Conservation (phyloP, 805 yeast genomes). For the Yamadazyma insecticola region DNA sequence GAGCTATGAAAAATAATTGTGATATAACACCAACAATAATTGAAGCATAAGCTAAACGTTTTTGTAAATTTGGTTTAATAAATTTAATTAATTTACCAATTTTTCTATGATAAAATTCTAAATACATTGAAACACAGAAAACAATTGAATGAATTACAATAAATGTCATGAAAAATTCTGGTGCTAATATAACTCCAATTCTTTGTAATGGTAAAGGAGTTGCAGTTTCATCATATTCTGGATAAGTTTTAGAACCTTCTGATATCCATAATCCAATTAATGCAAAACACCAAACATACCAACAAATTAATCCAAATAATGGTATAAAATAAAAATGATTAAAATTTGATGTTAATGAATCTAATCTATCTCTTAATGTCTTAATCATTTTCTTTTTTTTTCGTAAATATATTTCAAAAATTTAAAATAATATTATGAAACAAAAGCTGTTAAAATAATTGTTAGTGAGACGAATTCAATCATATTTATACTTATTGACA, state of each 20-base stretch:
- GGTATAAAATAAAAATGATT: conserved; percentile 23
- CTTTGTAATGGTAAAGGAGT: conserved; percentile 21
- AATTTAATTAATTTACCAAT: conserved; percentile 26
- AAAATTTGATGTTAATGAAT: no score
- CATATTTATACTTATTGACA: no score
- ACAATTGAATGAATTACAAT: conserved; percentile 18
- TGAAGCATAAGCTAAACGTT: conserved; percentile 20
- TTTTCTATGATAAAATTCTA: conserved; percentile 24
- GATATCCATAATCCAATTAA: conserved; percentile 18
- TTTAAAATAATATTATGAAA: no score
- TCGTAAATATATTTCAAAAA: no score
- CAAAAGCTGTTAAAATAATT: no score
- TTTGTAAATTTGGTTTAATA: conserved; percentile 19
- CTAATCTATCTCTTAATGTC: no score
- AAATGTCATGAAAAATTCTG: conserved; percentile 19
- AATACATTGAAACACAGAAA: conserved; percentile 18
- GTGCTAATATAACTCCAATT: conserved; percentile 19
- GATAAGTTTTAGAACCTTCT: conserved; percentile 16
- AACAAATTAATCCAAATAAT: conserved; percentile 20
- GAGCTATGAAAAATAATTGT: conserved; percentile 18
- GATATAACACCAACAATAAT: conserved; percentile 18
- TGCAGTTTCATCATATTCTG: conserved; percentile 16
- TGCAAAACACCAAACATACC: conserved; percentile 19
- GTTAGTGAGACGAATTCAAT: no score
- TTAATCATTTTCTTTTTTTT: no score